Evolutionary conservation across 257 asterid genomes (phyloP).

Genomic region (Scutellaria minor): DNA sequence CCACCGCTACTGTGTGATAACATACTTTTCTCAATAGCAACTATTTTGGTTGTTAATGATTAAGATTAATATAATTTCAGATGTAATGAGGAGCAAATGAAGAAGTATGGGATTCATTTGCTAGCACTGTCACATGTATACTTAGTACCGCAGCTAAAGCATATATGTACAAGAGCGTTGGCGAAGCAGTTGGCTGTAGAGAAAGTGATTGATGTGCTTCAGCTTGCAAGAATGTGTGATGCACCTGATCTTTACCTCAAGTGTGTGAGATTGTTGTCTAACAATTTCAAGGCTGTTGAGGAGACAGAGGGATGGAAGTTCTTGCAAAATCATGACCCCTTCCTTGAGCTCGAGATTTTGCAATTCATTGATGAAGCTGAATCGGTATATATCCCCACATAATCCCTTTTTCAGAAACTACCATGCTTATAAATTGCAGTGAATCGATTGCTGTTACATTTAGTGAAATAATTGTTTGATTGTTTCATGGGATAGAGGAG

Average conservation of each 20-base stretch:
- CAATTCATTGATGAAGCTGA: constrained; percentile 83
- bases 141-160: constrained; percentile 75
- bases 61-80: constrained; percentile 41
- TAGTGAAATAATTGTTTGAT: constrained; percentile 18
- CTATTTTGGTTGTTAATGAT: constrained; percentile 10
- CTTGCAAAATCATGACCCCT: constrained; percentile 74
- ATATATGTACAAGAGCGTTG: constrained; percentile 63
- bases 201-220: constrained; percentile 76
- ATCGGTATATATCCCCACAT: constrained; percentile 45
- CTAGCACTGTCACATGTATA: constrained; percentile 76
- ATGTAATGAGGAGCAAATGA: constrained; percentile 72
- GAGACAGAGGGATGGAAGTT: constrained; percentile 86
- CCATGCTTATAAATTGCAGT: neutral
- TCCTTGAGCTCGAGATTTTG: constrained; percentile 78
- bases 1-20: neutral
- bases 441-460: neutral
- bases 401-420: neutral
- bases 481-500: constrained; percentile 53
- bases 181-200: constrained; percentile 48
- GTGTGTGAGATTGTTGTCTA: constrained; percentile 62
- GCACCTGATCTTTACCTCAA: constrained; percentile 77
- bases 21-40: too few relatives aligned
- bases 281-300: constrained; percentile 65
- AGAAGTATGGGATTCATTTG: constrained; percentile 71
- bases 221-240: constrained; percentile 78